phyloP scores from a whole-genome alignment of 2,329 filamentous ascomycete species.

The Talaromyces albobiverticillius region DNA sequence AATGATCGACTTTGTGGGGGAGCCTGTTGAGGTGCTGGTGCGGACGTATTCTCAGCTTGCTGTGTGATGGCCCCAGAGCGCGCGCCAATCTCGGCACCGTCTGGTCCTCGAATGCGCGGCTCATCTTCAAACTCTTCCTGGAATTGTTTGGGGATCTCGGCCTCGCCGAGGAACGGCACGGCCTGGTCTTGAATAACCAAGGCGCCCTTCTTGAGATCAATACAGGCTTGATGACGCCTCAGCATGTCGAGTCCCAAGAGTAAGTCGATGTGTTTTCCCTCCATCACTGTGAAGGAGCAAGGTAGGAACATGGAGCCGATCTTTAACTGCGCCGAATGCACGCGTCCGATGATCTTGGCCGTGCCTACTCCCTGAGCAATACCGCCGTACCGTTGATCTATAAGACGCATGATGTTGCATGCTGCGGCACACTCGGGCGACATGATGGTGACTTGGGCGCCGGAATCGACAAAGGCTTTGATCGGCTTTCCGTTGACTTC shows the following conservation, averaged over 20 bases:
- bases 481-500: constrained; percentile 90
- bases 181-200: constrained; percentile 86
- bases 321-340: constrained; percentile 92
- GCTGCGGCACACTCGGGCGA: constrained; percentile 86
- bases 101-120: constrained; percentile 78
- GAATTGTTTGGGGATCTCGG: constrained; percentile 83
- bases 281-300: constrained; percentile 98
- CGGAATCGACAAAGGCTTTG: constrained; percentile 95
- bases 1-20: constrained; percentile 17
- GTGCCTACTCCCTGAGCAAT: constrained; percentile 93
- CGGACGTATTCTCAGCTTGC: constrained; percentile 23
- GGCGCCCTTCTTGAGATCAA: constrained; percentile 81
- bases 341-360: constrained; percentile 87
- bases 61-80: constrained; percentile 66
- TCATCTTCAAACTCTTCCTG: constrained; percentile 72
- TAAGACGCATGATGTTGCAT: constrained; percentile 93
- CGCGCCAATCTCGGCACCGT: constrained; percentile 83
- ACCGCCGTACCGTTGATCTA: constrained; percentile 88
- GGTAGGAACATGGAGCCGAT: constrained; percentile 84
- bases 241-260: constrained; percentile 95
- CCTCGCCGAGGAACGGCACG: constrained; percentile 85
- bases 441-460: constrained; percentile 98
- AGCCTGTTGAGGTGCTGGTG: constrained; percentile 10
- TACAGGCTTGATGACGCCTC: constrained; percentile 88
- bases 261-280: constrained; percentile 93